A percentile compares a stretch with the other conserved stretches of the same genome.
Evolutionary conservation across 106 monocot species (phyloP).

Genomic region (Dendrobium huoshanense): DNA sequence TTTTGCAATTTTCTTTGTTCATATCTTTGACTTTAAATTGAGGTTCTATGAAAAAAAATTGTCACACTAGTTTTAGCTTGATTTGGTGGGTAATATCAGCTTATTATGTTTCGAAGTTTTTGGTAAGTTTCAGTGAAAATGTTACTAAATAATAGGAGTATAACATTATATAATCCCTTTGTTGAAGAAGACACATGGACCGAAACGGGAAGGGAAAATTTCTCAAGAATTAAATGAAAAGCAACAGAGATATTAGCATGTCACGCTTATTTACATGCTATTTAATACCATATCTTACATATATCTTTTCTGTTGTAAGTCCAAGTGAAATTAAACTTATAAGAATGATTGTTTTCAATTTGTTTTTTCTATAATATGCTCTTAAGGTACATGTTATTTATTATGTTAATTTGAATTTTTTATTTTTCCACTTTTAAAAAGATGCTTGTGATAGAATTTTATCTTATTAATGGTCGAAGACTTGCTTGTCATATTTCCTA

Average conservation of each 20-base stretch:
- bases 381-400: too few species aligned
- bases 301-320: neutral
- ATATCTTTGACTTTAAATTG: neutral
- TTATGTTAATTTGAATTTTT: too few species aligned
- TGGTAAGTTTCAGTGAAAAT: neutral
- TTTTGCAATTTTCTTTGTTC: neutral
- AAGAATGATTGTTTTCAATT: too few species aligned
- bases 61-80: neutral
- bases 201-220: neutral
- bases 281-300: neutral
- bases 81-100: neutral
- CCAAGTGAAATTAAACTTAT: too few species aligned
- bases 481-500: too few species aligned
- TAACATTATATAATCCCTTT: neutral
- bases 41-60: neutral
- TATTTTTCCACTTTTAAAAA: too few species aligned
- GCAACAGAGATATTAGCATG: neutral
- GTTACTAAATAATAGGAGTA: neutral
- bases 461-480: too few species aligned
- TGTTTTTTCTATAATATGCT: too few species aligned
- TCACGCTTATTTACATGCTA: neutral
- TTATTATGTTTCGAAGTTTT: neutral
- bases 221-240: neutral
- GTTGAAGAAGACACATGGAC: neutral
- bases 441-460: too few species aligned